Evolutionary conservation across 129 eudicot genomes (phyloP).

Genomic region (Heracleum sosnowskyi): DNA sequence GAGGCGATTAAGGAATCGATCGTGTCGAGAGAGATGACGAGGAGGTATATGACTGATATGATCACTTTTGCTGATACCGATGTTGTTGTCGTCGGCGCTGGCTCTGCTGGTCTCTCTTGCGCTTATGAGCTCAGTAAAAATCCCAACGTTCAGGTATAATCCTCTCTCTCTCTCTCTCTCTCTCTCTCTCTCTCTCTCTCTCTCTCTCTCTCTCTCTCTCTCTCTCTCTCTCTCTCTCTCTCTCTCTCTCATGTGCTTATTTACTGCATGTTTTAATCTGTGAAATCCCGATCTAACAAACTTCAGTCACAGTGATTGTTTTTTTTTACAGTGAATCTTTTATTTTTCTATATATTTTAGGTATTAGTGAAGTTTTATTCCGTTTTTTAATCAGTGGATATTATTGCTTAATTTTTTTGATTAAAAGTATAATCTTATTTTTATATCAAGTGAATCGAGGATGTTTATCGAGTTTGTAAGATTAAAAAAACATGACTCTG

Average conservation of each 20-base stretch:
- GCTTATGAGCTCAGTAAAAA: slow-evolving; percentile 52
- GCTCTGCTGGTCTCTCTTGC: slow-evolving; percentile 58
- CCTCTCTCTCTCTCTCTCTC: neutral
- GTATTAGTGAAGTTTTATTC: too few relatives aligned
- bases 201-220: too few relatives aligned
- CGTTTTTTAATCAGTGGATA: too few relatives aligned
- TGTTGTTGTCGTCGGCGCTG: slow-evolving; percentile 51
- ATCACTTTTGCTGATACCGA: slow-evolving; percentile 54
- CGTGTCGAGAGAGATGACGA: slow-evolving; percentile 50
- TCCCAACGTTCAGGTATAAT: slow-evolving; percentile 17
- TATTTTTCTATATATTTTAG: too few relatives aligned
- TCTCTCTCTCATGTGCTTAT: neutral
- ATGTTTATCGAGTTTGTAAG: too few relatives aligned
- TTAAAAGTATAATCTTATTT: too few relatives aligned
- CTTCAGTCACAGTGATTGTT: too few relatives aligned
- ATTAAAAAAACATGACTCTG: too few relatives aligned
- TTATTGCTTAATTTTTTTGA: too few relatives aligned
- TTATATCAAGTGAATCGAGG: neutral
- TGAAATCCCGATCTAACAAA: neutral
- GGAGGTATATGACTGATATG: slow-evolving; percentile 59
- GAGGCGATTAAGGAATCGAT: slow-evolving; percentile 46
- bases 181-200: neutral
- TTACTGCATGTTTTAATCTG: neutral
- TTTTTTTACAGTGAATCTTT: too few relatives aligned
- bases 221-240: neutral